phyloP scores from a whole-genome alignment of 306 rosid species.

The Boehmeria nivea region DNA sequence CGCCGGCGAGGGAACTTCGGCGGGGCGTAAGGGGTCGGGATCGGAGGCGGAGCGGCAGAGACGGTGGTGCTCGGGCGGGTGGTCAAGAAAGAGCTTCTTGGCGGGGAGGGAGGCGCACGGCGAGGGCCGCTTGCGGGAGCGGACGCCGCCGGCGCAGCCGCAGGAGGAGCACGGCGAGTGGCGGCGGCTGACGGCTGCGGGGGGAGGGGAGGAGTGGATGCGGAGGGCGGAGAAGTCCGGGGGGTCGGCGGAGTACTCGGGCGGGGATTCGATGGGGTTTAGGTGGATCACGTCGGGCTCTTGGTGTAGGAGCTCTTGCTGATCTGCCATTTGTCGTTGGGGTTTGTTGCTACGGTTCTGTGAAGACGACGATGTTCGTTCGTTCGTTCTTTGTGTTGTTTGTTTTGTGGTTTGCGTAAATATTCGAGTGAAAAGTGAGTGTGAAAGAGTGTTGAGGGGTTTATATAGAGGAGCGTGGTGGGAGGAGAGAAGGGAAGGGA shows the following conservation, averaged over 20 bases:
- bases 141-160: constrained; percentile 1
- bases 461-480: too few species aligned
- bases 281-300: too few species aligned
- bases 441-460: too few species aligned
- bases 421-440: too few species aligned
- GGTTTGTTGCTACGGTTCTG: background rate
- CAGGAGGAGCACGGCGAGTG: constrained; percentile 11
- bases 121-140: constrained; percentile 27
- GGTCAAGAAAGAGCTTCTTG: constrained; percentile 23
- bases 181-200: background rate
- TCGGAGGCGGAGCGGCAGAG: constrained; percentile 27
- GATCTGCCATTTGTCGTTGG: background rate
- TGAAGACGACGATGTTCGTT: background rate
- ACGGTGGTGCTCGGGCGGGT: background rate
- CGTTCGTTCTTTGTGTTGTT: too few species aligned
- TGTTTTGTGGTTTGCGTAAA: too few species aligned
- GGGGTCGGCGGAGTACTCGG: background rate
- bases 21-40: constrained; percentile 19
- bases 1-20: background rate
- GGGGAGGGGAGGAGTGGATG: background rate
- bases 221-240: constrained; percentile 14
- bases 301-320: background rate
- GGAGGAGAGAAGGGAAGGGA: too few species aligned
- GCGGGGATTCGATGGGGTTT: background rate
- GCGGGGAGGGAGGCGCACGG: constrained; percentile 9